These are phyloP conservation scores for Dicorynia guianensis DNA, from an alignment of 306 rosid species.

Conservation along the genomic window DNA sequence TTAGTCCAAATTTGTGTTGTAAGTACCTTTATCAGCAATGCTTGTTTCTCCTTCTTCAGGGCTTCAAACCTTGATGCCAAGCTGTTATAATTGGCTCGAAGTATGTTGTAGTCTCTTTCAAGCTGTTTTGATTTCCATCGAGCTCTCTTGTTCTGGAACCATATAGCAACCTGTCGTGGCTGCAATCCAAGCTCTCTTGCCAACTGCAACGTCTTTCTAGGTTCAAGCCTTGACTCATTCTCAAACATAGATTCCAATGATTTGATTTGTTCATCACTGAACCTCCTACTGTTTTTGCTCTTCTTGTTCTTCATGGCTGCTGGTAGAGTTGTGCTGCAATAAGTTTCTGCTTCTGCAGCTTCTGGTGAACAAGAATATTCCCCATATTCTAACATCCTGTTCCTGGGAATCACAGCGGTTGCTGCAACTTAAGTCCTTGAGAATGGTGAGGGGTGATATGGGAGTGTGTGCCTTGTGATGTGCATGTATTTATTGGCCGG, in stretches of 20 bases:
- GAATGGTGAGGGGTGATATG: not conserved
- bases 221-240: slow-evolving; percentile 83
- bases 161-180: slow-evolving; percentile 89
- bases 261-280: slow-evolving; percentile 84
- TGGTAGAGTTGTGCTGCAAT: slow-evolving; percentile 37
- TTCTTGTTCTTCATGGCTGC: slow-evolving; percentile 45
- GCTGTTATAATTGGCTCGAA: slow-evolving; percentile 59
- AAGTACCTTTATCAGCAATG: slow-evolving; percentile 68
- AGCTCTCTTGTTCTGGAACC: slow-evolving; percentile 97
- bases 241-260: slow-evolving; percentile 77
- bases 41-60: slow-evolving; percentile 81
- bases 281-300: slow-evolving; percentile 70
- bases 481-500: slow-evolving; percentile 36
- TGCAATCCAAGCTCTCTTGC: slow-evolving; percentile 90
- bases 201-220: slow-evolving; percentile 71
- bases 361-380: slow-evolving; percentile 53
- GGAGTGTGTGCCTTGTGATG: slow-evolving; percentile 36
- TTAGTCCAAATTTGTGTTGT: not conserved
- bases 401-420: slow-evolving; percentile 6
- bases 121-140: slow-evolving; percentile 94
- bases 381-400: slow-evolving; percentile 38
- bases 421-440: slow-evolving; percentile 1
- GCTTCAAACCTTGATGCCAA: slow-evolving; percentile 71
- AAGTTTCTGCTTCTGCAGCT: slow-evolving; percentile 44
- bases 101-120: slow-evolving; percentile 60